phyloP scores from a whole-genome alignment of 2,329 filamentous ascomycete genomes.

The Phyllosticta capitalensis region DNA sequence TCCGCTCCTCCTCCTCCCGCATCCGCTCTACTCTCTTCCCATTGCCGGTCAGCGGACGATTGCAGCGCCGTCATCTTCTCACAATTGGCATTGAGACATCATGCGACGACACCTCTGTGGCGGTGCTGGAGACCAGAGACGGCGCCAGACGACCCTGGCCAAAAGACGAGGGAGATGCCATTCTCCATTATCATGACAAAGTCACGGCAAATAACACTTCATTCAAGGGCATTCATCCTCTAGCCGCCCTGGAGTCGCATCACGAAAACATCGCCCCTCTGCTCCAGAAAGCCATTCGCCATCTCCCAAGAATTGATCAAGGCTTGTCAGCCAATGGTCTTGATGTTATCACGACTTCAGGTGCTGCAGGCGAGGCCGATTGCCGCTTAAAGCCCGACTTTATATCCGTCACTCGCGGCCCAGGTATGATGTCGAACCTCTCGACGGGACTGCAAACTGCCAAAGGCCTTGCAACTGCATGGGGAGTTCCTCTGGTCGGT shows the following conservation, averaged over 20 bases:
- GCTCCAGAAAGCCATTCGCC: conserved; percentile 51
- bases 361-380: background rate
- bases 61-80: conserved; percentile 21
- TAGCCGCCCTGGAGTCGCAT: conserved; percentile 66
- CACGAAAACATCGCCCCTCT: conserved; percentile 59
- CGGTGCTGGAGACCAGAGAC: conserved; percentile 51
- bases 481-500: conserved; percentile 71
- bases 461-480: conserved; percentile 78
- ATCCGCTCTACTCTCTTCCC: background rate
- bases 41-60: background rate
- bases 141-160: background rate
- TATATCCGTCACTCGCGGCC: conserved; percentile 80
- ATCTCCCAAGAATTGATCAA: conserved; percentile 36
- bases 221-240: conserved; percentile 71
- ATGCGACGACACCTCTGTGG: conserved; percentile 89
- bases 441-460: conserved; percentile 70
- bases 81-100: conserved; percentile 71
- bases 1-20: background rate
- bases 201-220: conserved; percentile 68
- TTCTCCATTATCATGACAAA: conserved; percentile 69
- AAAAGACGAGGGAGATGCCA: conserved; percentile 32
- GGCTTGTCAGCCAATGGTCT: background rate
- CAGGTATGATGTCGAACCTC: conserved; percentile 76
- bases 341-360: background rate
- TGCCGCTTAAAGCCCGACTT: conserved; percentile 56